phyloP scores from a whole-genome alignment of 2,329 filamentous ascomycete genomes.

The Cadophora gregata region DNA sequence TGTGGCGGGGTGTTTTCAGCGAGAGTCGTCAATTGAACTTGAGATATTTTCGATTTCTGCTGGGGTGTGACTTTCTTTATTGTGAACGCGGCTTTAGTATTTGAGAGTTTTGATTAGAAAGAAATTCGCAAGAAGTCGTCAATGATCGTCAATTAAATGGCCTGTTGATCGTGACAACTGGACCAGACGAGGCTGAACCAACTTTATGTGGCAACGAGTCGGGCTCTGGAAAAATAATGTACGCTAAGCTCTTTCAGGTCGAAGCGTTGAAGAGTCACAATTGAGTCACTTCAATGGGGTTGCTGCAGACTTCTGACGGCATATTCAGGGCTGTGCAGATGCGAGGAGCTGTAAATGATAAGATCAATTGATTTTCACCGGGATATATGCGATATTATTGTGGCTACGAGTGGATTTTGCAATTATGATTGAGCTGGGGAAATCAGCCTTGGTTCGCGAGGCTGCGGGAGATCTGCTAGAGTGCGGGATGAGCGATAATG shows the following conservation, averaged over 20 bases:
- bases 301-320: not conserved
- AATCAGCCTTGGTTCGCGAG: not conserved
- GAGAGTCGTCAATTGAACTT: not conserved
- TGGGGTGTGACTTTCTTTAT: not conserved
- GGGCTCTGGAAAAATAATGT: slow-evolving; percentile 1
- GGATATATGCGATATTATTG: not conserved
- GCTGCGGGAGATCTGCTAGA: not conserved
- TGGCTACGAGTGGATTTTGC: not conserved
- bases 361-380: not conserved
- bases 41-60: not conserved
- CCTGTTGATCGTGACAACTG: slow-evolving; percentile 7
- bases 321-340: not conserved
- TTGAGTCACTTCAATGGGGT: slow-evolving; percentile 8
- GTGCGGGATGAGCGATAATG: not conserved
- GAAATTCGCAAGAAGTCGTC: slow-evolving; percentile 24
- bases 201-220: slow-evolving; percentile 19
- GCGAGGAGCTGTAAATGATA: not conserved
- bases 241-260: slow-evolving; percentile 3
- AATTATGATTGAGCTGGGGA: not conserved
- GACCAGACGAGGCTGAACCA: slow-evolving; percentile 34
- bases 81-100: slow-evolving; percentile 40
- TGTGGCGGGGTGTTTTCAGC: slow-evolving; percentile 25
- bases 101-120: slow-evolving; percentile 42
- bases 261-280: slow-evolving; percentile 19
- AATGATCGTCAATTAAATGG: slow-evolving; percentile 8